A percentile compares a stretch with the other conserved stretches of the same genome.
Conservation (phyloP, 805 yeast species). For the Yarrowia osloensis region DNA sequence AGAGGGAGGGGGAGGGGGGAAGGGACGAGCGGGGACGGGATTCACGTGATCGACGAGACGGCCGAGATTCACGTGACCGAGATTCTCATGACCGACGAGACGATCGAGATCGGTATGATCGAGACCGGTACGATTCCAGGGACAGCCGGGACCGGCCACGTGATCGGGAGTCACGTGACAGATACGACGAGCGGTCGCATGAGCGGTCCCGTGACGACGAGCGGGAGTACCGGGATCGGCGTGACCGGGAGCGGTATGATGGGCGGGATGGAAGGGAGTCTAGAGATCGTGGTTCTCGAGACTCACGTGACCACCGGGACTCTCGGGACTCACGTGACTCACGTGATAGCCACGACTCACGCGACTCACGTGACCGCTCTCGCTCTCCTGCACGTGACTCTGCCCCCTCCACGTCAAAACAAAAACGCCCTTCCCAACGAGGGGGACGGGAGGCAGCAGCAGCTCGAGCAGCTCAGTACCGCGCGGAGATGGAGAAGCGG, state of each 20-base stretch:
- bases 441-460: slow-evolving; percentile 32
- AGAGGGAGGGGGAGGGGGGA: not conserved
- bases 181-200: not conserved
- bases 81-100: not conserved
- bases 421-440: slow-evolving; percentile 34
- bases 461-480: slow-evolving; percentile 30
- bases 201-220: not conserved
- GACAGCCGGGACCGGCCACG: not conserved
- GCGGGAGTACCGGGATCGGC: not conserved
- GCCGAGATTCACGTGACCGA: not conserved
- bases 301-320: not conserved
- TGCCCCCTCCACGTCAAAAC: slow-evolving; percentile 32
- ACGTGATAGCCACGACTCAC: not conserved
- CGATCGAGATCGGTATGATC: not conserved
- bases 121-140: not conserved
- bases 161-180: not conserved
- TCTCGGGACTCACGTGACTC: not conserved
- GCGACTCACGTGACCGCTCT: not conserved
- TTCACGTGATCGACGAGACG: not conserved
- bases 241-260: not conserved
- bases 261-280: not conserved
- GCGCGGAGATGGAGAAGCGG: slow-evolving; percentile 31
- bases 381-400: not conserved
- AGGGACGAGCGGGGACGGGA: not conserved
- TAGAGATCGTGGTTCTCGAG: too few species aligned